Evolutionary conservation across 2,329 filamentous ascomycete species (phyloP).

Genomic region (Fusarium subtropicale): DNA sequence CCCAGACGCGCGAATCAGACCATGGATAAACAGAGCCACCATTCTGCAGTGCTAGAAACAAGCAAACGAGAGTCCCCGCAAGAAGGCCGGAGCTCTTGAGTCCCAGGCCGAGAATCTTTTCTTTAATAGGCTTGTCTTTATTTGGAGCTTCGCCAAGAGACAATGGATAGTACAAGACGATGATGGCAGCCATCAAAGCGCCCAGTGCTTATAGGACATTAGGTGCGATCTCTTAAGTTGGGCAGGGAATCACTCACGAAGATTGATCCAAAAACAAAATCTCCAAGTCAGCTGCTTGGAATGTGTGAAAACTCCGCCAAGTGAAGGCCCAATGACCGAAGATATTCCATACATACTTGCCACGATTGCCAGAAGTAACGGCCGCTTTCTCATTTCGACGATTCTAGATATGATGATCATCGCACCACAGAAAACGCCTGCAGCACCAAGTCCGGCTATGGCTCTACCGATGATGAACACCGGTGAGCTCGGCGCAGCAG

Average conservation of each 20-base stretch:
- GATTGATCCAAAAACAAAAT: conserved; percentile 44
- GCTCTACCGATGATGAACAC: conserved; percentile 55
- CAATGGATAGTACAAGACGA: conserved; percentile 20
- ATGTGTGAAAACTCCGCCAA: conserved; percentile 41
- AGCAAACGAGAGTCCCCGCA: conserved; percentile 15
- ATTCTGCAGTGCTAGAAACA: conserved; percentile 44
- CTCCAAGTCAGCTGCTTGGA: conserved; percentile 38
- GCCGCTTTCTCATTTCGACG: conserved; percentile 28
- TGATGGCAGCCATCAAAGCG: conserved; percentile 15
- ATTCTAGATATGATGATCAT: conserved; percentile 30
- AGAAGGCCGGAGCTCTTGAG: conserved; percentile 35
- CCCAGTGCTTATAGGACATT: conserved; percentile 14
- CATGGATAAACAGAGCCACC: conserved; percentile 40
- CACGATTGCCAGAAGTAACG: conserved; percentile 29
- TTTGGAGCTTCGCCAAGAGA: conserved; percentile 24
- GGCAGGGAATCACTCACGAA: conserved; percentile 9
- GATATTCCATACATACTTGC: conserved; percentile 43
- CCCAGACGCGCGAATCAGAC: conserved; percentile 42
- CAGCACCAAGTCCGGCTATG: conserved; percentile 51
- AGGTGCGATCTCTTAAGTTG: fast-evolving
- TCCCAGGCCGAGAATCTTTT: conserved; percentile 20
- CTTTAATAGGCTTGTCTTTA: background rate
- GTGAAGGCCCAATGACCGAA: conserved; percentile 30
- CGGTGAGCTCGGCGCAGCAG: conserved; percentile 47
- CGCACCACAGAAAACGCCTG: conserved; percentile 32